Base-by-base conservation (phyloP, 2,329 filamentous ascomycete genomes). In the Pestalotiopsis sp. region DNA sequence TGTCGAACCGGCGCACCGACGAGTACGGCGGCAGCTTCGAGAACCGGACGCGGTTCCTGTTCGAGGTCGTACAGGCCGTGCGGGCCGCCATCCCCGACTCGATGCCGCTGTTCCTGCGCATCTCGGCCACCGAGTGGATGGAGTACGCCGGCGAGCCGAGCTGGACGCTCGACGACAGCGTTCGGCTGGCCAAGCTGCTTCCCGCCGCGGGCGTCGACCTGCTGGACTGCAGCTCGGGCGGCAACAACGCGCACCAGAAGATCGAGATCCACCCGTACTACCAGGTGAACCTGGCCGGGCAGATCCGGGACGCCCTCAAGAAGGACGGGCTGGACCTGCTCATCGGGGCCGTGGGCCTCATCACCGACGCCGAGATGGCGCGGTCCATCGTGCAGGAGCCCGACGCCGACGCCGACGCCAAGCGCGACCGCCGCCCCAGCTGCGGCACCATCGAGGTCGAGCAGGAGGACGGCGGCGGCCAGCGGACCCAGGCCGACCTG, bases 221-320 rank as follows among this genome's bases (percentile, higher is more conserved):
- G 17, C 85, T 97, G 38, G 95, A 98, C 78, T 89, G 97, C 68
- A 94, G 91, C 73, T 91, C 90, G 1, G 93, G 90, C 41, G 95
- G 93, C 52, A 92, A 93, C 77, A 87, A 90, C 77, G 79, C 83
- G 45, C 78, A 80, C 59, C 90, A 92, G 76, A 83, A 89, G 77
- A 88, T 93, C 71, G 80, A 87, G 23, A 75, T 85, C 13, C 86
- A 88, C 59, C 89, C 90, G 1, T 88, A 86, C 52, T 95, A 93
- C 84, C 94, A 97, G 83, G 86, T 90, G 25, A 89, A 90, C 56
- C 89, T 96, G 67, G 92, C 93, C 0, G 88, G 89, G 61, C 83
- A 86, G 40, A 89, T 97, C 71, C 93, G 95, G 76, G 84, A 90
- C 72, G 91, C 88, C 11, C 61, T 94, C 83, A 77, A 76, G 23